A percentile compares a stretch with the other conserved stretches of the same genome.
phyloP scores from a whole-genome alignment of 306 rosid genomes.

The Vigna mungo region DNA sequence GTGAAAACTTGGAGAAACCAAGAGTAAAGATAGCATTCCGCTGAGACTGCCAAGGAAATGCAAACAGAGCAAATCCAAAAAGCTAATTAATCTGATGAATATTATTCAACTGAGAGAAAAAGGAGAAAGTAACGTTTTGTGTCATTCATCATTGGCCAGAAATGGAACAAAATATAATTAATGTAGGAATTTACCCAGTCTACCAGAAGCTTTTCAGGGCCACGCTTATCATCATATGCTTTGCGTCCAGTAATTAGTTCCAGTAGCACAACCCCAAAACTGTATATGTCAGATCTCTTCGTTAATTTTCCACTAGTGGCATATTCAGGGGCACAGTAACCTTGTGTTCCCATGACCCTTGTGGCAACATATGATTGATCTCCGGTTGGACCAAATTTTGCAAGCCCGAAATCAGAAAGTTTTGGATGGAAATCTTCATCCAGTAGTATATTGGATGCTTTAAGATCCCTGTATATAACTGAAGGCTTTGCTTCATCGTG shows the following conservation, averaged over 20 bases:
- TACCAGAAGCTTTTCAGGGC: constrained; percentile 51
- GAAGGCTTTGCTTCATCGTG: constrained; percentile 67
- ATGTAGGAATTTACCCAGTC: constrained; percentile 57
- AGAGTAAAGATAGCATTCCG: constrained; percentile 11
- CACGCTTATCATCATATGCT: constrained; percentile 56
- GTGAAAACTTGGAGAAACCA: constrained; percentile 3
- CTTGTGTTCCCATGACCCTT: constrained; percentile 82
- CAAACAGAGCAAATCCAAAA: too few relatives aligned
- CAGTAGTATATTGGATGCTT: constrained; percentile 67
- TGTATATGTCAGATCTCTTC: constrained; percentile 67
- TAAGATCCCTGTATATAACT: constrained; percentile 74
- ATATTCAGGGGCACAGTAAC: constrained; percentile 86
- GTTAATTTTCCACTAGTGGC: constrained; percentile 69
- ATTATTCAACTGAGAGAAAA: not conserved
- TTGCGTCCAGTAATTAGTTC: constrained; percentile 71
- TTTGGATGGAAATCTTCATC: constrained; percentile 61
- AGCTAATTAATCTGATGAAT: too few relatives aligned
- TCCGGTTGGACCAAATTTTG: constrained; percentile 73
- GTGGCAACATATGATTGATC: constrained; percentile 70
- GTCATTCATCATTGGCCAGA: constrained; percentile 38
- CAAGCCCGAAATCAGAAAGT: constrained; percentile 85
- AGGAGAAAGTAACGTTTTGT: not conserved
- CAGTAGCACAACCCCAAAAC: constrained; percentile 77
- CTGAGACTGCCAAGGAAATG: not conserved
- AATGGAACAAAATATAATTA: not conserved